Evolutionary conservation across 805 yeast species (phyloP).

Genomic region (Saccharomyces mikatae): DNA sequence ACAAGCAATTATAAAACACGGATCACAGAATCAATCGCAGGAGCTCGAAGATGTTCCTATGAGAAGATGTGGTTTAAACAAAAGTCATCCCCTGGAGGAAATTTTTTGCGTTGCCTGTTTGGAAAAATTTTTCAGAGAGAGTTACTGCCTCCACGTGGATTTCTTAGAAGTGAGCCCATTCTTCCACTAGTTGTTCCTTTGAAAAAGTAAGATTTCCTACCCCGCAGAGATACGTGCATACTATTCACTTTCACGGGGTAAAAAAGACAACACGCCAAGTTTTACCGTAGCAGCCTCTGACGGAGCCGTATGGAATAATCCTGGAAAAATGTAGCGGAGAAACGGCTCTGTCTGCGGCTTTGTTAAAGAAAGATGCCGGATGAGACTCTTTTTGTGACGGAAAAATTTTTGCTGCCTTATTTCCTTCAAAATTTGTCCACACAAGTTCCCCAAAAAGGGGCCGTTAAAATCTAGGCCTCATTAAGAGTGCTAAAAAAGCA

Average conservation of each 20-base stretch:
- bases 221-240: neutral
- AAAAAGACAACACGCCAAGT: neutral
- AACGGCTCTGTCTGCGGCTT: neutral
- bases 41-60: neutral
- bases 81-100: neutral
- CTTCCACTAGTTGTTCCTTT: neutral
- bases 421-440: neutral
- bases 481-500: neutral
- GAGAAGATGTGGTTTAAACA: neutral
- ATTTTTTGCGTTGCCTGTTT: neutral
- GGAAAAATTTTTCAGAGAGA: neutral
- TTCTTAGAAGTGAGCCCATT: neutral
- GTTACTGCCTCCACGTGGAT: neutral
- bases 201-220: neutral
- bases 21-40: neutral
- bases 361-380: neutral
- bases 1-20: neutral
- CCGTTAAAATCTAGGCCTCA: neutral
- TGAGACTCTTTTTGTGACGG: neutral
- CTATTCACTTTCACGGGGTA: neutral
- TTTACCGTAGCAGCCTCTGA: neutral
- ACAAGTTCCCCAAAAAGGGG: neutral
- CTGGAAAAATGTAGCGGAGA: neutral
- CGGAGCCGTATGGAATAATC: neutral
- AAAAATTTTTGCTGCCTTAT: neutral